Conservation (phyloP, 179 eudicot species). For the Gypsophila paniculata region DNA sequence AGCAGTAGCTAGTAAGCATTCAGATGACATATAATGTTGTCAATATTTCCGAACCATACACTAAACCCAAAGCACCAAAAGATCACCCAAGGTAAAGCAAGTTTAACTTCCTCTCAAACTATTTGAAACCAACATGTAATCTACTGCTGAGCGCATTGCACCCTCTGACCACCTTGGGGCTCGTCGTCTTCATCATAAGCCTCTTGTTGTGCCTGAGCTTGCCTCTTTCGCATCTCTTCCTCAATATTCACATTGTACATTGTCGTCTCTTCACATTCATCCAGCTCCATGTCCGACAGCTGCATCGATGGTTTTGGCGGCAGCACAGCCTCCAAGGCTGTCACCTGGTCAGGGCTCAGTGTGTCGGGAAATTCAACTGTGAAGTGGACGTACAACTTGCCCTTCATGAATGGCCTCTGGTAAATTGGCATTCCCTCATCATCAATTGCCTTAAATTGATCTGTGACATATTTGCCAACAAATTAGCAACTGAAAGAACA, state of each 20-base stretch:
- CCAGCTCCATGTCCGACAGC: slow-evolving; percentile 56
- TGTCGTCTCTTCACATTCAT: slow-evolving; percentile 63
- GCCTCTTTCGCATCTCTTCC: slow-evolving; percentile 62
- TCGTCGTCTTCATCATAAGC: slow-evolving; percentile 58
- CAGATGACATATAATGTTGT: background rate
- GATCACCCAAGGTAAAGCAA: background rate
- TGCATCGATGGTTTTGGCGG: slow-evolving; percentile 39
- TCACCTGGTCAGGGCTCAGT: slow-evolving; percentile 38
- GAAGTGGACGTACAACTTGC: slow-evolving; percentile 54
- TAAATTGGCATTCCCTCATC: slow-evolving; percentile 37
- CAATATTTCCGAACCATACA: background rate
- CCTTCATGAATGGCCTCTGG: slow-evolving; percentile 53
- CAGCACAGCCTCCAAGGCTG: slow-evolving; percentile 42
- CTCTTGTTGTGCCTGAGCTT: slow-evolving; percentile 47
- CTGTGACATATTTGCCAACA: slow-evolving; percentile 2
- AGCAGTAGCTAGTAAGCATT: background rate
- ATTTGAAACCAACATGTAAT: background rate
- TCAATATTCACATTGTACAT: slow-evolving; percentile 59
- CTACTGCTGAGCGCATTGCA: slow-evolving; percentile 69
- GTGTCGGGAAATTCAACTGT: slow-evolving; percentile 55
- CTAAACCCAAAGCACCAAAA: too few species aligned
- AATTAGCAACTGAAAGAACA: background rate
- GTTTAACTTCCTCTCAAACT: background rate
- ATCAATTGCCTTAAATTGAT: slow-evolving; percentile 34
- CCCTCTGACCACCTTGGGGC: slow-evolving; percentile 52